Base-by-base conservation (phyloP, 805 yeast genomes). In the Metschnikowia baotianmanensis region DNA sequence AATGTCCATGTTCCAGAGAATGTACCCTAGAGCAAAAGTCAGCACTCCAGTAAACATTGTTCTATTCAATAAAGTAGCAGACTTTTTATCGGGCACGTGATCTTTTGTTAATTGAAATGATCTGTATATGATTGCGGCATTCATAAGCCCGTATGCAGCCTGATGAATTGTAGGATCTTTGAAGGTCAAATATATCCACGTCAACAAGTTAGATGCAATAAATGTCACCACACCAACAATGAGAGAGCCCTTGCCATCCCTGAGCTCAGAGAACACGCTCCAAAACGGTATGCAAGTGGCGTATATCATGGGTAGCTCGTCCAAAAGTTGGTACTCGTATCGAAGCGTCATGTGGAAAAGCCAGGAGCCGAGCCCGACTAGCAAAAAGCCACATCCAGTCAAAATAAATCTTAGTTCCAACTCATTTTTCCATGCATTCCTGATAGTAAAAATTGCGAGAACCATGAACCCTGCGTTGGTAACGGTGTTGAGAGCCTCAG, bases 251-350 rank as follows among this genome's bases (percentile, higher is more conserved):
- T 57, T 50, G n/a, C 48, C 55, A 13, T 72, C 47, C 43, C 64
- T 68, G 29, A 77, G 78, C 56, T 80, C 86, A 34, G 85, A 74
- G 50, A 83, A 82, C 1, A 86, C 80, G 31, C 82, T 75, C 95
- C 95, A 87, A 46, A 88, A 82, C 0, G 99, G 98, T 20, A 91
- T 81, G 49, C 96, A 91, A 2, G 99, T 93, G 17, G 96, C 97
- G 65, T 93, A 93, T 47, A 93, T 87, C 99, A 93, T 93, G 29
- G 99, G 99, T 55, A 93, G 71, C 62, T 93, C 99, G 66, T 93
- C 99, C 61, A 93, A 72, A 48, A 93, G 62, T 66, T 93, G 99
- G 67, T 77, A 93, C 58, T 85, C 87, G 63, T 91, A 93, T 49
- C 78, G 73, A 53, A 93, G 72, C 4, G 98, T 91, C 96, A 93